Evolutionary conservation across 2,329 filamentous ascomycete species (phyloP).

Genomic region (Cladosporium sp.): DNA sequence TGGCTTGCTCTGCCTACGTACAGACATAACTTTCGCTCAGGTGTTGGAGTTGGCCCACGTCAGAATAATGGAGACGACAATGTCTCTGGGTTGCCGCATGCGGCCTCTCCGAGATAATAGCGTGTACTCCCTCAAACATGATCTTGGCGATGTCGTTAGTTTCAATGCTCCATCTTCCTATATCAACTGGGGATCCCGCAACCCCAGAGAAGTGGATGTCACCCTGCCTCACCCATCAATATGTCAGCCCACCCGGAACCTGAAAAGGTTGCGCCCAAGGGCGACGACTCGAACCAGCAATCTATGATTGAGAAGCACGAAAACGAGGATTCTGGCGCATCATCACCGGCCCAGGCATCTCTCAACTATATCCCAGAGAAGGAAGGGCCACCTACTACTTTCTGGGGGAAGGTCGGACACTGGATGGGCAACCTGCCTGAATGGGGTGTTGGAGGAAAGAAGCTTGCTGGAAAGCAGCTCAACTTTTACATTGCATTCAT

Average conservation of each 20-base stretch:
- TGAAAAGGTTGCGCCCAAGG: constrained; percentile 4
- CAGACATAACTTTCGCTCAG: not conserved
- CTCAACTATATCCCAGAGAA: constrained; percentile 11
- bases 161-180: not conserved
- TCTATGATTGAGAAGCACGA: constrained; percentile 16
- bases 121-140: constrained; percentile 9
- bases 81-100: constrained; percentile 15
- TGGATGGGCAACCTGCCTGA: constrained; percentile 19
- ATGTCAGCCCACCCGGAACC: constrained; percentile 14
- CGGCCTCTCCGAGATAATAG: constrained; percentile 15
- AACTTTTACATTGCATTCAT: constrained; percentile 19
- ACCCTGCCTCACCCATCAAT: constrained; percentile 1
- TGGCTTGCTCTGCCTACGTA: constrained; percentile 12
- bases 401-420: constrained; percentile 12
- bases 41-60: constrained; percentile 13
- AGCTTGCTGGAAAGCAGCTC: constrained; percentile 14
- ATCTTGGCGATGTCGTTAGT: constrained; percentile 9
- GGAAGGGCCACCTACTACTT: constrained; percentile 7
- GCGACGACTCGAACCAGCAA: not conserved
- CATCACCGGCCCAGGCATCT: constrained; percentile 4
- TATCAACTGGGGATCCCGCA: constrained; percentile 19
- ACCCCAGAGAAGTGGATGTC: constrained; percentile 11
- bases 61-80: constrained; percentile 19
- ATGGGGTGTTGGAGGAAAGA: constrained; percentile 16
- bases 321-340: constrained; percentile 13